Conservation (phyloP, 768 basidiomycete species). For the Russula dissimulans region DNA sequence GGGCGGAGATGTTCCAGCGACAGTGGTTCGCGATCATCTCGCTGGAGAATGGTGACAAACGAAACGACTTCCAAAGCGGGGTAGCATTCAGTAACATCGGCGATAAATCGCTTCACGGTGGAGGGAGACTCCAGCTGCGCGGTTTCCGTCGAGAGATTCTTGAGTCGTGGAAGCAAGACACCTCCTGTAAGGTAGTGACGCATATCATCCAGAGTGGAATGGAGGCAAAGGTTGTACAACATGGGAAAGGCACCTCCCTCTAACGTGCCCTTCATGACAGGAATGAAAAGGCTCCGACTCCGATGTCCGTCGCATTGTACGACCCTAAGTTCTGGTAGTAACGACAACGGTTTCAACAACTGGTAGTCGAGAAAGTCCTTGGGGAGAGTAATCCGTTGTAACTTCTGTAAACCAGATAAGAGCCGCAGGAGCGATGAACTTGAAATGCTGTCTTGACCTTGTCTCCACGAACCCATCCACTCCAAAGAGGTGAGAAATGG, state of each 20-base stretch:
- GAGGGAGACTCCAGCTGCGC: neutral
- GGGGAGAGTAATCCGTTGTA: constrained; percentile 8
- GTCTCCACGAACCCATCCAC: neutral
- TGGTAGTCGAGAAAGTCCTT: constrained; percentile 3
- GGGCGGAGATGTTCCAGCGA: constrained; percentile 7
- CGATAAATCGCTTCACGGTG: constrained; percentile 9
- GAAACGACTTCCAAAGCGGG: constrained; percentile 7
- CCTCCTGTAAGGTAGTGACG: constrained; percentile 13
- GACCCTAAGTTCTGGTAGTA: constrained; percentile 10
- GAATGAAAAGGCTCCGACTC: neutral
- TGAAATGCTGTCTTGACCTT: no score
- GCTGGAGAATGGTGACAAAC: constrained; percentile 3
- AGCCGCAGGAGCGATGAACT: neutral
- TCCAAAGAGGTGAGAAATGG: constrained; percentile 11
- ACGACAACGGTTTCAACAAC: constrained; percentile 6
- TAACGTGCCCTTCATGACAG: neutral
- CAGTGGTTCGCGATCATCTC: constrained; percentile 4
- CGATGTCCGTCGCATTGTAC: constrained; percentile 6
- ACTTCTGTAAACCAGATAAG: neutral
- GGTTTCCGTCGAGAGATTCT: constrained; percentile 10
- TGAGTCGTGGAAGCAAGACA: constrained; percentile 10
- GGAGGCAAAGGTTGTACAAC: constrained; percentile 15
- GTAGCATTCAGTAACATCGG: constrained; percentile 10
- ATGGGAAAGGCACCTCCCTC: constrained; percentile 14
- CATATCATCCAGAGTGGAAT: constrained; percentile 15